These are phyloP conservation scores for Aspergillus ibericus DNA, from an alignment of 2,329 filamentous ascomycete genomes.

Conservation along the genomic window DNA sequence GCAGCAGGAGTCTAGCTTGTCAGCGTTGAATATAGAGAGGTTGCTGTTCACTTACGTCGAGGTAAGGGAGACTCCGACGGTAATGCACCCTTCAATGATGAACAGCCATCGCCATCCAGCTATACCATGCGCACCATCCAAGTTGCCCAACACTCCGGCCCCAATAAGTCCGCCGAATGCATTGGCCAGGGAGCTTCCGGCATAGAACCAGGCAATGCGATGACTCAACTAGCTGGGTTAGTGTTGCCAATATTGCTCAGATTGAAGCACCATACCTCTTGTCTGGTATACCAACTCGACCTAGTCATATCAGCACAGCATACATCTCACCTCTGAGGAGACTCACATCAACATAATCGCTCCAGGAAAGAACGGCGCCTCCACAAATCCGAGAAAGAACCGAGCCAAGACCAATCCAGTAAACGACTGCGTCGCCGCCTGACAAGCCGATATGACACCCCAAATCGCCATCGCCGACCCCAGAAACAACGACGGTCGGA, in stretches of 20 bases:
- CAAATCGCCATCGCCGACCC: slow-evolving; percentile 41
- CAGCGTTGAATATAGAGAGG: slow-evolving; percentile 15
- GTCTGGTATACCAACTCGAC: slow-evolving; percentile 67
- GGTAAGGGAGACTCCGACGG: slow-evolving; percentile 38
- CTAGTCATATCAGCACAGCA: slow-evolving; percentile 11
- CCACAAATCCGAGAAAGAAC: slow-evolving; percentile 42
- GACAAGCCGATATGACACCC: slow-evolving; percentile 36
- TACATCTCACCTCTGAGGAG: background rate
- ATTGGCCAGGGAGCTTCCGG: slow-evolving; percentile 50
- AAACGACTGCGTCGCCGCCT: slow-evolving; percentile 41
- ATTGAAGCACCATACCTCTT: slow-evolving; percentile 38
- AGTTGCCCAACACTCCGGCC: slow-evolving; percentile 49
- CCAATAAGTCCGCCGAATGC: slow-evolving; percentile 55
- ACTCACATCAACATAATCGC: slow-evolving; percentile 58
- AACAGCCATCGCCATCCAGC: slow-evolving; percentile 42
- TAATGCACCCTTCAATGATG: slow-evolving; percentile 41
- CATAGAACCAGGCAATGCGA: slow-evolving; percentile 51
- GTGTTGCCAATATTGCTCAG: slow-evolving; percentile 39
- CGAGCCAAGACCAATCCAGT: slow-evolving; percentile 43
- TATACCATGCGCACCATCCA: slow-evolving; percentile 28
- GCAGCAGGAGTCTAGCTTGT: slow-evolving; percentile 42
- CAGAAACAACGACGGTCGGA: slow-evolving; percentile 57
- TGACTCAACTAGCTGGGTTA: slow-evolving; percentile 43
- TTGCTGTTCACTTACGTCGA: slow-evolving; percentile 30
- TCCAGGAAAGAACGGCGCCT: slow-evolving; percentile 59